A percentile compares a stretch with the other conserved stretches of the same genome.
Conservation (phyloP, 2,329 filamentous ascomycete species). For the Chrysoporthe austroafricana region DNA sequence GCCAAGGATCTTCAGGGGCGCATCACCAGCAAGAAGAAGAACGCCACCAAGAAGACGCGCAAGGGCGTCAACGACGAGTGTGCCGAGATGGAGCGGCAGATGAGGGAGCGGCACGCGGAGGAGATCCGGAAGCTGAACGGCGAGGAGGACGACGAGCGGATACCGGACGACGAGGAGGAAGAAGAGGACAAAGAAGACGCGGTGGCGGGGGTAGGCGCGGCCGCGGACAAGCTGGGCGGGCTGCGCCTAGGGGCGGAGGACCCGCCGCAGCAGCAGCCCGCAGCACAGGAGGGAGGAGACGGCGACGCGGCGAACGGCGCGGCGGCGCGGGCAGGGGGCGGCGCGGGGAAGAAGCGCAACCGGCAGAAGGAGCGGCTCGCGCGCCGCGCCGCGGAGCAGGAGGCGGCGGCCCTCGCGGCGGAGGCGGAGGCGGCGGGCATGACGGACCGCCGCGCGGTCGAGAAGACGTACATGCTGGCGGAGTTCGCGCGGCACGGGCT, state of each 20-base stretch:
- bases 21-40: constrained; percentile 95
- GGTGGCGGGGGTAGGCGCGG: constrained; percentile 27
- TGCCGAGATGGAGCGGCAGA: constrained; percentile 67
- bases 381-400: constrained; percentile 82
- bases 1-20: constrained; percentile 82
- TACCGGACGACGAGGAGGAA: constrained; percentile 22
- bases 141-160: constrained; percentile 16
- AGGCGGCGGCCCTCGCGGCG: constrained; percentile 69
- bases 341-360: constrained; percentile 74
- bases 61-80: constrained; percentile 79
- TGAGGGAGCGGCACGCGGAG: constrained; percentile 68
- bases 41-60: constrained; percentile 84
- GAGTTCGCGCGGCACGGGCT: constrained; percentile 68
- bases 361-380: constrained; percentile 90
- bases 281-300: constrained; percentile 32
- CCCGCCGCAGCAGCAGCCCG: constrained; percentile 30
- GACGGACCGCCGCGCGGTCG: constrained; percentile 72
- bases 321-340: background rate
- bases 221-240: constrained; percentile 25
- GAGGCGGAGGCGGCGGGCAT: constrained; percentile 75
- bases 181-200: constrained; percentile 32
- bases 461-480: constrained; percentile 71
- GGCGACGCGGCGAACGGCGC: constrained; percentile 23
- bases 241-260: constrained; percentile 30
- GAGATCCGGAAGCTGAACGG: constrained; percentile 56